Percentiles rank a stretch among this genome's conserved stretches.
Evolutionary conservation across 805 yeast species (phyloP).

Genomic region (Nakazawaea holstii): DNA sequence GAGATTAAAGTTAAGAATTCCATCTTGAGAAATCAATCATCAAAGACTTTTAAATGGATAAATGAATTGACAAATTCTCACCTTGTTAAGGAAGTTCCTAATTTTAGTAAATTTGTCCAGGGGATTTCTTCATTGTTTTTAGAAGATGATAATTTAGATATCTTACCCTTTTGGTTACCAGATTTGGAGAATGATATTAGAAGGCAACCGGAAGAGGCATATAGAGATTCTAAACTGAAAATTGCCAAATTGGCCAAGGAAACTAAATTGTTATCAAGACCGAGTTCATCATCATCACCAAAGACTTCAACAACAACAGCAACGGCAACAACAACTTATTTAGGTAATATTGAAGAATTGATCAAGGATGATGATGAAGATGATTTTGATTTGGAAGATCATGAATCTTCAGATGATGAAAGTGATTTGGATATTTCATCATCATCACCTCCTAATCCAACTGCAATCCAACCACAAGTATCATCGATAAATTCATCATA

Average conservation of each 20-base stretch:
- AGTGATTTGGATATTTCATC: conserved; percentile 1
- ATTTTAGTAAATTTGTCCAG: conserved; percentile 88
- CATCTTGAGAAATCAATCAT: conserved; percentile 43
- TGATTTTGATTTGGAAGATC: conserved; percentile 44
- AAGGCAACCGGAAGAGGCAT: conserved; percentile 65
- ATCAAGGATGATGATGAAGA: conserved; percentile 29
- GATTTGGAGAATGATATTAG: conserved; percentile 79
- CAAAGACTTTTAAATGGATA: conserved; percentile 60
- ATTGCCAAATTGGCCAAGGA: conserved; percentile 41
- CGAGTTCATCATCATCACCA: conserved; percentile 35
- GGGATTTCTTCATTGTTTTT: conserved; percentile 85
- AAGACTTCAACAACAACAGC: conserved; percentile 30
- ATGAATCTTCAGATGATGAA: conserved; percentile 44
- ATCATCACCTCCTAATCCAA: not conserved
- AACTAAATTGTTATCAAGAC: conserved; percentile 18
- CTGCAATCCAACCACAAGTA: not conserved
- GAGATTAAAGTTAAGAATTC: conserved; percentile 60
- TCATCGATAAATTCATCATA: conserved; percentile 9
- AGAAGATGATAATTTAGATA: conserved; percentile 79
- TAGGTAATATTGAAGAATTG: conserved; percentile 26
- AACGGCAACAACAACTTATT: conserved; percentile 19
- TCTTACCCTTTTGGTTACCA: conserved; percentile 89
- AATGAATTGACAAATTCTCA: conserved; percentile 79
- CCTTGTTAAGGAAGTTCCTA: conserved; percentile 89
- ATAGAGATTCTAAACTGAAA: conserved; percentile 57